Evolutionary conservation across 2,329 filamentous ascomycete genomes (phyloP), one percentile per base, ranked within the genome.

Genomic region (Exophiala alcalophila): DNA sequence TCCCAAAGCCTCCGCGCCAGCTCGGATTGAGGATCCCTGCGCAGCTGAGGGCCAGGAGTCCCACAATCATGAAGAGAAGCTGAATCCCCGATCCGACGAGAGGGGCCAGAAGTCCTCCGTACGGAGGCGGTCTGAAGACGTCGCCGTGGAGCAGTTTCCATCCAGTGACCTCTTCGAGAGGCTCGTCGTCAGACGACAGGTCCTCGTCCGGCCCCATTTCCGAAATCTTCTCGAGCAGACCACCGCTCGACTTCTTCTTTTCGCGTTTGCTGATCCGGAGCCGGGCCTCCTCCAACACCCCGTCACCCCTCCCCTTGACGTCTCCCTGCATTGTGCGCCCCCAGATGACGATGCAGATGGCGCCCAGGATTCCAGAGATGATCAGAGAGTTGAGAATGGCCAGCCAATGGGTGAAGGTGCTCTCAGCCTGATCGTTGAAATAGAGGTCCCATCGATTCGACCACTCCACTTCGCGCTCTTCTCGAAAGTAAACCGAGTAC

Each of bases 71-170:
- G 64, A 91, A 89, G 8, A 94, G 72, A 2, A 94, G 74, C 65
- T 95, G 88, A 73, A 85, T 88, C 28, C 88, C 88, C 1, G 87
- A 94, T 3, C 89, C 89, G 14, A 94, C 73, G 5, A 94, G 69
- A 1, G 88, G 87, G 0, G 88, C 86, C 26, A 94, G 72, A 2
- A 94, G 70, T 37, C 80, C 77, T 19, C 85, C 86, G 51, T 80
- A 77, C 2, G 71, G 64, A 1, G 88, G 88, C 18, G 81, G 72
- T 32, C 88, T 78, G 69, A 94, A 94, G 3, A 94, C 86, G 62
- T 94, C 88, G n/a, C 78, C 86, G 58, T 94, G 86, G 2, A 94
- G 73, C 11, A 92, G 71, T 63, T 94, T 94, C 88, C 88, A 94
- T 36, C 88, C 87, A 2, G 85, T 86, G 19, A 85, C 76, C 55